Evolutionary conservation across 1,284 basidiomycete species (phyloP), one percentile per base, ranked within the genome.

Genomic region (Tilletiaria anomala): DNA sequence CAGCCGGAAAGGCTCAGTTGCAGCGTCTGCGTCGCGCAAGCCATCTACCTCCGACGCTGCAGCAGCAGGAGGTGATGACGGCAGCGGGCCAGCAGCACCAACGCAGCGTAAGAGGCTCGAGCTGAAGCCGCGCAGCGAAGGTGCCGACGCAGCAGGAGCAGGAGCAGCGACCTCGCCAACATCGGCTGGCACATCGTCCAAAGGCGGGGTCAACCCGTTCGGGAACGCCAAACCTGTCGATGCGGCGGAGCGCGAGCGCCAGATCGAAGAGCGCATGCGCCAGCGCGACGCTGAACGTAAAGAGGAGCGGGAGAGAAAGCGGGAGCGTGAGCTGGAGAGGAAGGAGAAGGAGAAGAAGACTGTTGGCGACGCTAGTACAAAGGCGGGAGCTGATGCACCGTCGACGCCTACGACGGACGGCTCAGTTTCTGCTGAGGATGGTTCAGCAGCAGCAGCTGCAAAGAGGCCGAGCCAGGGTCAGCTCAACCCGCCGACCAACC

Each of bases 161-260:
- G n/a, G n/a, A n/a, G 82, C 81, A 18, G 73, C 80, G 65, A 74
- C 80, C 54, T 17, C 37, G 6, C 31, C 12, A n/a, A 8, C 37
- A 12, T 6, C 5, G 17, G 20, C 23, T 5, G 20, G 18, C 36
- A 46, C 62, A 16, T n/a, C n/a, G n/a, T 47, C 62, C 16, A 24
- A 61, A 21, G 40, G 61, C 8, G 51, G 67, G 39, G 39, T 71
- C 12, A 70, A 76, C 62, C 87, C 89, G 2, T 96, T 96, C 65
- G 91, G 91, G 43, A 74, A 76, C 39, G 91, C 91, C 32, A 86
- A 83, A 58, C 87, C 89, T 11, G 81, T 94, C 22, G 86, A 94
- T 66, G 78, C 82, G 5, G 72, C 79, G 16, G 72, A 75, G 2
- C 77, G 78, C 42, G 87, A 94, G 62, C 76, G 76, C 40, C 82